These are phyloP conservation scores for Pichia deserticola DNA, from an alignment of 805 yeast species.

Conservation along the genomic window DNA sequence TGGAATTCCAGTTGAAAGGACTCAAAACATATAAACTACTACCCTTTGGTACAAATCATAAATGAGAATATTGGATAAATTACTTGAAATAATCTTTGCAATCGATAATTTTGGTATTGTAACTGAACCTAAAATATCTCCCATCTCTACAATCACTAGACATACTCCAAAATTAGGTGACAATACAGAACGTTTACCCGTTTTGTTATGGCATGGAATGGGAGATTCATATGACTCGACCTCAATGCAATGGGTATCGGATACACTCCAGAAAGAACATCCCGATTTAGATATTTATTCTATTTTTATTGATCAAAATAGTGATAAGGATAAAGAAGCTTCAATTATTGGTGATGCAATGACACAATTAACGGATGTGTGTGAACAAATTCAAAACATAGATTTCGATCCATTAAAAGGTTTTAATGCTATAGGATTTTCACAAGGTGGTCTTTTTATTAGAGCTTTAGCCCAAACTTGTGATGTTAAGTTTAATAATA, in stretches of 20 bases:
- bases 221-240: constrained; percentile 66
- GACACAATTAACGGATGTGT: constrained; percentile 46
- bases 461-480: constrained; percentile 61
- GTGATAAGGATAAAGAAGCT: constrained; percentile 43
- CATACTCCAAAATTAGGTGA: background rate
- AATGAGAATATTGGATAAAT: background rate
- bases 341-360: constrained; percentile 56
- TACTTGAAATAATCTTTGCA: background rate
- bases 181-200: constrained; percentile 17
- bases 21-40: too few species aligned
- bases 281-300: constrained; percentile 52
- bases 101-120: background rate
- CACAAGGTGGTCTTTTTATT: constrained; percentile 81
- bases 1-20: too few species aligned
- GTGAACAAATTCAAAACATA: constrained; percentile 41
- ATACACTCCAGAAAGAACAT: constrained; percentile 33
- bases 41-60: too few species aligned
- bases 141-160: too few species aligned
- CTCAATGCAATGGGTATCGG: constrained; percentile 43
- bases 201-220: constrained; percentile 80
- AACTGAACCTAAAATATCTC: background rate
- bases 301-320: constrained; percentile 42
- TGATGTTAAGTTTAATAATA: constrained; percentile 37
- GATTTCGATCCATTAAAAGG: constrained; percentile 34
- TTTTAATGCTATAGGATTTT: constrained; percentile 69